Percentiles rank a stretch among this genome's conserved stretches.
Evolutionary conservation across 495 filamentous ascomycete species (phyloP).

Genomic region (Cryomyces minteri): DNA sequence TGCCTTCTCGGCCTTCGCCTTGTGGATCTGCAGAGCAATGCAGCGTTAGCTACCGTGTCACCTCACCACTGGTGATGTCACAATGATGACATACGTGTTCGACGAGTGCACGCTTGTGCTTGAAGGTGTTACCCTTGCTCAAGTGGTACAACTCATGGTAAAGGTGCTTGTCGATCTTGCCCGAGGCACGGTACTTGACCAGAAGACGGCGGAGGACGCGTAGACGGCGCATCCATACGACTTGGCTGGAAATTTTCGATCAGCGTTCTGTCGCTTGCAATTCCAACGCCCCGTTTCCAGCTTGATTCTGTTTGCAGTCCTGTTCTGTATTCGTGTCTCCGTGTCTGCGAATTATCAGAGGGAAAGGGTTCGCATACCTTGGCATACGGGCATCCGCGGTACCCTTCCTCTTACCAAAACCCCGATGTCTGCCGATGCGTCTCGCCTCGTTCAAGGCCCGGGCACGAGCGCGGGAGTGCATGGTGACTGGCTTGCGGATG

Average conservation of each 20-base stretch:
- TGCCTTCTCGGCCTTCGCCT: slow-evolving; percentile 95
- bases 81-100: slow-evolving; percentile 72
- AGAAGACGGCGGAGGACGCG: slow-evolving; percentile 96
- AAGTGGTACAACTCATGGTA: slow-evolving; percentile 99
- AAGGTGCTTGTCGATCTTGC: slow-evolving; percentile 99
- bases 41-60: too few relatives aligned
- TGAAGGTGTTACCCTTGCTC: slow-evolving; percentile 99
- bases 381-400: slow-evolving; percentile 99
- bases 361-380: slow-evolving; percentile 39
- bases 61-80: slow-evolving; percentile 14
- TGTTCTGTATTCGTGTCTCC: too few relatives aligned
- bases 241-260: slow-evolving; percentile 41
- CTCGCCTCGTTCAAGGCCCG: slow-evolving; percentile 79
- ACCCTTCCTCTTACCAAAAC: slow-evolving; percentile 99
- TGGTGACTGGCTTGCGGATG: slow-evolving; percentile 98
- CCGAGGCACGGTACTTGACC: slow-evolving; percentile 96
- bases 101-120: slow-evolving; percentile 99
- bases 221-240: slow-evolving; percentile 99
- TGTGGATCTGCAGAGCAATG: slow-evolving; percentile 60
- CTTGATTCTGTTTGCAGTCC: neutral
- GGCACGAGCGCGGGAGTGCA: slow-evolving; percentile 95
- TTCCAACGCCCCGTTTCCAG: slow-evolving; percentile 1
- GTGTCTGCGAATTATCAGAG: too few relatives aligned
- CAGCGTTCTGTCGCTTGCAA: neutral
- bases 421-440: slow-evolving; percentile 86